Evolutionary conservation across 2,329 filamentous ascomycete genomes (phyloP), one percentile per base, ranked within the genome.

Genomic region (Metarhizium album): DNA sequence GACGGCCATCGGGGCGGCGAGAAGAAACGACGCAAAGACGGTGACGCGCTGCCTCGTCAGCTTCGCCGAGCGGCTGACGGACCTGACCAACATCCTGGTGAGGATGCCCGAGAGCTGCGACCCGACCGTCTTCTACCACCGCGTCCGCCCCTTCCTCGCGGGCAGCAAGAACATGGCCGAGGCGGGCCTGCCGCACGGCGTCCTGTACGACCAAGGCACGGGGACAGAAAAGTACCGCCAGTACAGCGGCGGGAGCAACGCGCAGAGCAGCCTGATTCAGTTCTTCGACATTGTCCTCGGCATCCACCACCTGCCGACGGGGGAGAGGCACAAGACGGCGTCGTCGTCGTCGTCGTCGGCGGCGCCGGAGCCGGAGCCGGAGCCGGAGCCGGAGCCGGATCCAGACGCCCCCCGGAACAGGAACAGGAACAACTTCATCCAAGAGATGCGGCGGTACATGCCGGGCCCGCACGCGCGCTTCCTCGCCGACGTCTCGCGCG

Each of bases 151-250:
- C 0, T 97, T 94, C 67, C 78, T 98, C 2, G 91, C 93, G 5
- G 93, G 93, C 14, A 93, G 90, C 66, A 96, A 95, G 76, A 97
- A 97, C 66, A 98, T 96, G 93, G 82, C 79, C 46, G 91, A 96
- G 55, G 93, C 91, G 4, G 93, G 93, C 14, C 76, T 98, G 9
- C 90, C 93, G 0, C 75, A 84, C 53, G 93, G 93, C 20, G 83
- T 98, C 47, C 73, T 91, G 46, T 97, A 96, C 64, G 90, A 96
- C 58, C 81, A 89, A 56, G 88, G 86, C 20, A 80, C 79, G 11
- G 84, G 82, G 24, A 74, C 71, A 13, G 76, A 82, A 31, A 72
- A 76, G 3, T 95, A 89, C 64, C 83, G 85, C 27, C 87, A 96
- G 63, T 95, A 90, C 66, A 87, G 87, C 54, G 93, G 93, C 40